Evolutionary conservation across 768 basidiomycete genomes (phyloP).

Genomic region (Strobilomyces confusus): DNA sequence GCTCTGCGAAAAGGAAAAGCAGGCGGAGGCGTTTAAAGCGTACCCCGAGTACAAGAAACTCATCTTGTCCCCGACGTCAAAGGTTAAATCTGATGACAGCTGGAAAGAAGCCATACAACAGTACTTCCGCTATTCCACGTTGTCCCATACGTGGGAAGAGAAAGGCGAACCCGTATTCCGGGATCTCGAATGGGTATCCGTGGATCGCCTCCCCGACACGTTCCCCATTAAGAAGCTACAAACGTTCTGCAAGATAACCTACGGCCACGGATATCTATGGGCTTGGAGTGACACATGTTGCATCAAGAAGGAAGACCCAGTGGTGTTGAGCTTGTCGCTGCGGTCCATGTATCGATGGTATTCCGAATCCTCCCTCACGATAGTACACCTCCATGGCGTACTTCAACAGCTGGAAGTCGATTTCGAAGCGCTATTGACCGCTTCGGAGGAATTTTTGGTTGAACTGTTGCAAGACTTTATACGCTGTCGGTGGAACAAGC

Average conservation of each 20-base stretch:
- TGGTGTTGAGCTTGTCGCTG: slow-evolving; percentile 14
- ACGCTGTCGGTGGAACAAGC: slow-evolving; percentile 20
- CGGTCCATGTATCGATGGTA: slow-evolving; percentile 29
- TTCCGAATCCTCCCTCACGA: slow-evolving; percentile 19
- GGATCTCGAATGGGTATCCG: neutral
- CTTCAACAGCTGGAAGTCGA: neutral
- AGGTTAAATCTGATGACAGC: neutral
- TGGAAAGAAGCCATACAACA: neutral
- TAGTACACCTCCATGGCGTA: slow-evolving; percentile 22
- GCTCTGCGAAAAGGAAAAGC: slow-evolving; percentile 13
- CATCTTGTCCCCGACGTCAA: slow-evolving; percentile 3
- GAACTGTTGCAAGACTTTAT: slow-evolving; percentile 2
- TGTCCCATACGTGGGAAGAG: slow-evolving; percentile 23
- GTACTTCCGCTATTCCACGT: slow-evolving; percentile 17
- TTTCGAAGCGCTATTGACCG: neutral
- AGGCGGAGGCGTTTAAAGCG: slow-evolving; percentile 7
- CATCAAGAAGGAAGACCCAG: slow-evolving; percentile 21
- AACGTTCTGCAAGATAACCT: slow-evolving; percentile 10
- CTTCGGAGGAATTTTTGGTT: neutral
- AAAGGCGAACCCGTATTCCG: slow-evolving; percentile 4
- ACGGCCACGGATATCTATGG: slow-evolving; percentile 13
- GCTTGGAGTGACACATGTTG: slow-evolving; percentile 27
- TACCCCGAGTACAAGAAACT: slow-evolving; percentile 13
- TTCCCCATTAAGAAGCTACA: slow-evolving; percentile 5
- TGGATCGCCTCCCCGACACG: slow-evolving; percentile 2